These are phyloP conservation scores for Hypomyces rosellus DNA, from an alignment of 2,329 filamentous ascomycete species.

Conservation along the genomic window DNA sequence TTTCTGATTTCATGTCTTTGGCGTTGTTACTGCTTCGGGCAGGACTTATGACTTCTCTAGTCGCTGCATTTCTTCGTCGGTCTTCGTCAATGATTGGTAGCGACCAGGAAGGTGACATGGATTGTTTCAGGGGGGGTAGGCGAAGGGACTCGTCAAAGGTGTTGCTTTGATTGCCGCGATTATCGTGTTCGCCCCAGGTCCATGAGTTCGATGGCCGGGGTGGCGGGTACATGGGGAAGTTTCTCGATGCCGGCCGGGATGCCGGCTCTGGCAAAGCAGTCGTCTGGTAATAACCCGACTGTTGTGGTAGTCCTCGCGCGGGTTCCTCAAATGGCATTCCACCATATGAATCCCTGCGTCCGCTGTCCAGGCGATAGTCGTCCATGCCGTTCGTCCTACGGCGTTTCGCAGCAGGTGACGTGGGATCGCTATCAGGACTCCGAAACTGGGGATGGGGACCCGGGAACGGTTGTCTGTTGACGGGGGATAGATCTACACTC, in stretches of 20 bases:
- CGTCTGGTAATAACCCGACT: conserved; percentile 18
- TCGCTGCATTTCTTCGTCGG: conserved; percentile 8
- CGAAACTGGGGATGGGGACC: conserved; percentile 19
- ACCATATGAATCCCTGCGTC: conserved; percentile 11
- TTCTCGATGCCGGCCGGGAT: conserved; percentile 25
- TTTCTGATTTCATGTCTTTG: conserved; percentile 36
- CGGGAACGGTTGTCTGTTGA: conserved; percentile 17
- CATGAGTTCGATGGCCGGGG: conserved; percentile 36
- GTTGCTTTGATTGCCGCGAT: conserved; percentile 33
- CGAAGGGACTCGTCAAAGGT: conserved; percentile 50
- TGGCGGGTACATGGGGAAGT: conserved; percentile 48
- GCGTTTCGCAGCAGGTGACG: conserved; percentile 52
- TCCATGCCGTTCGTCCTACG: conserved; percentile 49
- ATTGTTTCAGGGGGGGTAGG: conserved; percentile 47
- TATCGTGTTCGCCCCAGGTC: conserved; percentile 25
- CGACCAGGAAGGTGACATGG: conserved; percentile 26
- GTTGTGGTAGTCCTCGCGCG: conserved; percentile 13
- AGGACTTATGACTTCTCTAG: conserved; percentile 11
- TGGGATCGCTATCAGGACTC: conserved; percentile 31
- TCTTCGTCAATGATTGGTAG: conserved; percentile 20
- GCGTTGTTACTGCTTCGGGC: conserved; percentile 1
- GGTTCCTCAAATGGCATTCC: conserved; percentile 9
- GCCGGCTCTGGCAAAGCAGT: conserved; percentile 25
- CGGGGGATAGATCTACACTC: conserved; percentile 22
- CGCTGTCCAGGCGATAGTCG: conserved; percentile 24